Conservation (phyloP, 495 filamentous ascomycete genomes). For the Aspergillus asperescens region DNA sequence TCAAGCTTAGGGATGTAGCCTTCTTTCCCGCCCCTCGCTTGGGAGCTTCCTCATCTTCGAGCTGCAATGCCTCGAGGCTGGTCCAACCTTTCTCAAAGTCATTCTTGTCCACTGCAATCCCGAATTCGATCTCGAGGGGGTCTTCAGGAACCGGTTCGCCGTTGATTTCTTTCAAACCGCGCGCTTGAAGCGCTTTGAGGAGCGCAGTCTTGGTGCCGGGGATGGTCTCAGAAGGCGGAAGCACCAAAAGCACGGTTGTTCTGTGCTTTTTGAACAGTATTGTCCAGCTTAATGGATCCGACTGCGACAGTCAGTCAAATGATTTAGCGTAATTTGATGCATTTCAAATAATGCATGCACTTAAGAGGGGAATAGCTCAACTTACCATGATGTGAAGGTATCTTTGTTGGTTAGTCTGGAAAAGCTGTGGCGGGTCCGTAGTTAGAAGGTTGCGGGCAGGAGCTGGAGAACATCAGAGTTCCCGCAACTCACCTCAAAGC, state of each 20-base stretch:
- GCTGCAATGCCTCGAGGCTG: conserved; percentile 35
- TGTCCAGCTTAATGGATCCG: conserved; percentile 49
- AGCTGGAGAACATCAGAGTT: conserved; percentile 9
- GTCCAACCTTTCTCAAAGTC: conserved; percentile 56
- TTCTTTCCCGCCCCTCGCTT: conserved; percentile 37
- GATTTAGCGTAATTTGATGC: conserved; percentile 3
- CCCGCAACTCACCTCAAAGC: background rate
- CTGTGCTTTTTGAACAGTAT: conserved; percentile 75
- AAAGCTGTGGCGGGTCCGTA: conserved; percentile 18
- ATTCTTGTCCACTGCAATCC: conserved; percentile 48
- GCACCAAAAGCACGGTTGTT: conserved; percentile 69
- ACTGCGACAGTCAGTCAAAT: conserved; percentile 19
- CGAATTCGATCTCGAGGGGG: conserved; percentile 49
- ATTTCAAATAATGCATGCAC: background rate
- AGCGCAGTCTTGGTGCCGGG: conserved; percentile 57
- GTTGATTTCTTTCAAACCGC: conserved; percentile 40
- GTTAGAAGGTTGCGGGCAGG: conserved; percentile 1
- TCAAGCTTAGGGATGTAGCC: conserved; percentile 37
- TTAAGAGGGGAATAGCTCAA: background rate
- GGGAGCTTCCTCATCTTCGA: conserved; percentile 36
- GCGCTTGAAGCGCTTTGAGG: conserved; percentile 46
- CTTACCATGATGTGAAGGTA: conserved; percentile 18
- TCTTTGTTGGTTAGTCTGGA: background rate
- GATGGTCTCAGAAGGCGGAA: conserved; percentile 57
- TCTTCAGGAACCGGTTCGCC: conserved; percentile 44